Percentiles rank a stretch among this genome's conserved stretches.
Evolutionary conservation across 257 asterid species (phyloP).

Genomic region (Jasminum sambac): DNA sequence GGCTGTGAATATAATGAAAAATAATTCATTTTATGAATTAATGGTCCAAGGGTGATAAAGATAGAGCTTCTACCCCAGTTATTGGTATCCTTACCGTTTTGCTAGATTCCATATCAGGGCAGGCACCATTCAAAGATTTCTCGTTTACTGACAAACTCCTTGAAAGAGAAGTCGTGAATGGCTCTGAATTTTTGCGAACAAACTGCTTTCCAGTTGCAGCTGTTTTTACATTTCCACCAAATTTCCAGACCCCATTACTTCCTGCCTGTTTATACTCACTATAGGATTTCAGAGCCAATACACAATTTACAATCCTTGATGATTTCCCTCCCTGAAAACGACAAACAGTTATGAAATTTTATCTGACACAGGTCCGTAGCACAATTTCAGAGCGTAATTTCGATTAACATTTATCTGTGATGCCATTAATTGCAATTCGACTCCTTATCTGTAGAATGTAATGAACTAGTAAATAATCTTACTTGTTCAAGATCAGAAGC

Average conservation of each 20-base stretch:
- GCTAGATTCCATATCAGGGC: conserved; percentile 45
- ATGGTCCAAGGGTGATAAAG: conserved; percentile 18
- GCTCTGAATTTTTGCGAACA: conserved; percentile 85
- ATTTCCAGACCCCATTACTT: conserved; percentile 82
- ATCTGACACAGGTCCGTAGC: conserved; percentile 5
- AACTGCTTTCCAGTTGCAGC: conserved; percentile 64
- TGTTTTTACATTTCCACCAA: conserved; percentile 77
- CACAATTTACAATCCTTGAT: conserved; percentile 84
- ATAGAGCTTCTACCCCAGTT: conserved; percentile 3
- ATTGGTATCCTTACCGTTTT: conserved; percentile 48
- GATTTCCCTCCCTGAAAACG: conserved; percentile 86
- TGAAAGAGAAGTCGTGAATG: conserved; percentile 64
- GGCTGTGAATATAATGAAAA: conserved; percentile 47
- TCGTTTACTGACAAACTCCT: conserved; percentile 56
- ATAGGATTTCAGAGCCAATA: conserved; percentile 86
- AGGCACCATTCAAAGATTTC: conserved; percentile 41
- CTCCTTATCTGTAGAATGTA: background rate
- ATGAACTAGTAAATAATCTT: conserved; percentile 18
- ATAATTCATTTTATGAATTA: conserved; percentile 8
- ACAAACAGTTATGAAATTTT: conserved; percentile 5
- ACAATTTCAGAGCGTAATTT: background rate
- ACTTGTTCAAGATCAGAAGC: conserved; percentile 98
- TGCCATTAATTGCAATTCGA: background rate
- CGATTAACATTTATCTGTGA: background rate
- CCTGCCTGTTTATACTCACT: conserved; percentile 83